Percentiles rank a stretch among this genome's conserved stretches.
These are phyloP conservation scores for Trichoderma oligosporum DNA, from an alignment of 2,329 filamentous ascomycete genomes.

Conservation along the genomic window DNA sequence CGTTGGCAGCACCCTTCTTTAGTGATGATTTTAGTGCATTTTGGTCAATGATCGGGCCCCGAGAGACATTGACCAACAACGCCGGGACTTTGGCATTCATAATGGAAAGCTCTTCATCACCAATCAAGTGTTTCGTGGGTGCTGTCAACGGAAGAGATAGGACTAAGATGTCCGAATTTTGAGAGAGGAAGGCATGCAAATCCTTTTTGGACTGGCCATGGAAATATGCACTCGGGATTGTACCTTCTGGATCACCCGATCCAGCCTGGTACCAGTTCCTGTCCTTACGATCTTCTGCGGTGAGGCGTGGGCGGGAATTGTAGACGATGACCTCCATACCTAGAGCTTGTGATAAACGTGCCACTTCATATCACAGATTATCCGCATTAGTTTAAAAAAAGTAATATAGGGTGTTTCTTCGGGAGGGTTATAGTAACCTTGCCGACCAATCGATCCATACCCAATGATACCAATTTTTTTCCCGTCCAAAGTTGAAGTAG, in stretches of 20 bases:
- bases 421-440: background rate
- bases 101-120: background rate
- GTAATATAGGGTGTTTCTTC: no score
- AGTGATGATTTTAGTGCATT: background rate
- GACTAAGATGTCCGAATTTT: background rate
- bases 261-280: conserved; percentile 1
- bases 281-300: conserved; percentile 6
- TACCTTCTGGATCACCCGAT: background rate
- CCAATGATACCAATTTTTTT: conserved; percentile 5
- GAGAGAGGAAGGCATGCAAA: background rate
- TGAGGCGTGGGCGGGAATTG: conserved; percentile 5
- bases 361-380: background rate
- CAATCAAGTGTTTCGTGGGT: background rate
- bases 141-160: background rate
- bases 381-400: no score
- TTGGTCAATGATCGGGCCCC: background rate
- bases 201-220: background rate
- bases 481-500: background rate
- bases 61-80: background rate
- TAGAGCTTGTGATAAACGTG: background rate
- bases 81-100: background rate
- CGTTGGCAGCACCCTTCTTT: background rate
- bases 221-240: background rate
- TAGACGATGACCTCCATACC: conserved; percentile 1
- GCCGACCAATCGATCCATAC: conserved; percentile 6